Evolutionary conservation across 2,329 filamentous ascomycete species (phyloP).

Genomic region (Trichoderma sp.): DNA sequence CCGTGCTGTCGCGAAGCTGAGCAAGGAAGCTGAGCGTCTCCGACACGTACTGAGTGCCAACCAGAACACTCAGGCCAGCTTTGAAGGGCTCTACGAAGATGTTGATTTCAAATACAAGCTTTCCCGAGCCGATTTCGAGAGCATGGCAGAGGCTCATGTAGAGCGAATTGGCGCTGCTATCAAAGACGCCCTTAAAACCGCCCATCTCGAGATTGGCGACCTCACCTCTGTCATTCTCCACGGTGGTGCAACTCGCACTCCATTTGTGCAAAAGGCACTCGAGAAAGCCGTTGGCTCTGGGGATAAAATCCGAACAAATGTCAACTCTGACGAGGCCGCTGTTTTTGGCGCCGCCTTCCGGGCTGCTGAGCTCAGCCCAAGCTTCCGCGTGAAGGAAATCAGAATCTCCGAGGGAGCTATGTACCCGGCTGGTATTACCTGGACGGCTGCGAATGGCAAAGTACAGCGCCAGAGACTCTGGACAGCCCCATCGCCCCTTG

Average conservation of each 20-base stretch:
- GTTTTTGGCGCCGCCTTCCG: slow-evolving; percentile 96
- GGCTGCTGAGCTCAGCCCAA: slow-evolving; percentile 86
- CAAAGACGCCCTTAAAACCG: slow-evolving; percentile 70
- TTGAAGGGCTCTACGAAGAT: slow-evolving; percentile 85
- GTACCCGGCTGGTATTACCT: slow-evolving; percentile 76
- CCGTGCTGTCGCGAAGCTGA: slow-evolving; percentile 83
- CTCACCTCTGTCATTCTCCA: slow-evolving; percentile 91
- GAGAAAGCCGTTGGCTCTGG: slow-evolving; percentile 71
- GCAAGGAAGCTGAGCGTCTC: slow-evolving; percentile 85
- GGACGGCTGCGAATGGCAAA: slow-evolving; percentile 68
- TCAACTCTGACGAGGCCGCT: slow-evolving; percentile 95
- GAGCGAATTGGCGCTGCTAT: slow-evolving; percentile 70
- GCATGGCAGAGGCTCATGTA: slow-evolving; percentile 67
- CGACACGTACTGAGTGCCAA: slow-evolving; percentile 94
- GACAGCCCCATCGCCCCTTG: slow-evolving; percentile 72
- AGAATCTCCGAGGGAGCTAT: slow-evolving; percentile 73
- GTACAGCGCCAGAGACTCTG: slow-evolving; percentile 80
- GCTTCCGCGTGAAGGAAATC: slow-evolving; percentile 98
- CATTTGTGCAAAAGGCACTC: slow-evolving; percentile 88
- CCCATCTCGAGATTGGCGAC: slow-evolving; percentile 72
- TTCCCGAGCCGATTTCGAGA: slow-evolving; percentile 76
- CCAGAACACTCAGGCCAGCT: slow-evolving; percentile 77
- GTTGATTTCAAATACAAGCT: slow-evolving; percentile 93
- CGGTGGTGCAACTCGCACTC: slow-evolving; percentile 85
- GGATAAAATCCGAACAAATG: slow-evolving; percentile 85